These are phyloP conservation scores for Claviceps lovelessii DNA, from an alignment of 2,329 filamentous ascomycete genomes.

Conservation along the genomic window DNA sequence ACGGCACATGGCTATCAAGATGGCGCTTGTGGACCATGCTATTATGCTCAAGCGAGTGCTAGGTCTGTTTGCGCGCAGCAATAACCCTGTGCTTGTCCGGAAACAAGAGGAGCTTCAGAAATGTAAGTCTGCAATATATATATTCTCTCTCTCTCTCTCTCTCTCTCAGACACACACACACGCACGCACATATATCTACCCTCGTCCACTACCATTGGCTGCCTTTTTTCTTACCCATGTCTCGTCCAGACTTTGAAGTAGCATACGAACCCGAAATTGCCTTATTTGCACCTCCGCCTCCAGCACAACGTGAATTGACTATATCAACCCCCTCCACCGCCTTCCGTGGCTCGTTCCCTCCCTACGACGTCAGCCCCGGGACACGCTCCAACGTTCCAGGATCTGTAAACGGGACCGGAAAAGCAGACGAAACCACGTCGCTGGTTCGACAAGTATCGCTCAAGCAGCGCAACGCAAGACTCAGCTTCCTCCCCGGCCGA, in stretches of 20 bases:
- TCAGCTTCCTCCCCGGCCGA: conserved; percentile 40
- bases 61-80: conserved; percentile 50
- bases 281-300: conserved; percentile 40
- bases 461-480: conserved; percentile 36
- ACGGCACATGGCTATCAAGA: conserved; percentile 66
- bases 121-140: conserved; percentile 36
- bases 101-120: conserved; percentile 46
- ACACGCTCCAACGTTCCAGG: conserved; percentile 19
- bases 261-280: conserved; percentile 53
- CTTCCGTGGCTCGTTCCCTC: conserved; percentile 32
- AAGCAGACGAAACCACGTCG: conserved; percentile 33
- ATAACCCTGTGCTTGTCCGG: conserved; percentile 41
- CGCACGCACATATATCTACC: neutral
- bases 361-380: conserved; percentile 20
- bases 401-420: conserved; percentile 18
- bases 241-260: conserved; percentile 39
- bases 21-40: conserved; percentile 78
- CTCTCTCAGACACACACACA: too few species aligned
- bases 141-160: too few species aligned
- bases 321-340: conserved; percentile 27
- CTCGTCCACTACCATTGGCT: neutral
- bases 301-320: conserved; percentile 22
- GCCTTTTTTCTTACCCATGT: neutral
- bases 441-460: conserved; percentile 36
- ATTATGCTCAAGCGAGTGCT: conserved; percentile 76